Evolutionary conservation across 1,284 basidiomycete genomes (phyloP).

Genomic region (Takashimella koratensis): DNA sequence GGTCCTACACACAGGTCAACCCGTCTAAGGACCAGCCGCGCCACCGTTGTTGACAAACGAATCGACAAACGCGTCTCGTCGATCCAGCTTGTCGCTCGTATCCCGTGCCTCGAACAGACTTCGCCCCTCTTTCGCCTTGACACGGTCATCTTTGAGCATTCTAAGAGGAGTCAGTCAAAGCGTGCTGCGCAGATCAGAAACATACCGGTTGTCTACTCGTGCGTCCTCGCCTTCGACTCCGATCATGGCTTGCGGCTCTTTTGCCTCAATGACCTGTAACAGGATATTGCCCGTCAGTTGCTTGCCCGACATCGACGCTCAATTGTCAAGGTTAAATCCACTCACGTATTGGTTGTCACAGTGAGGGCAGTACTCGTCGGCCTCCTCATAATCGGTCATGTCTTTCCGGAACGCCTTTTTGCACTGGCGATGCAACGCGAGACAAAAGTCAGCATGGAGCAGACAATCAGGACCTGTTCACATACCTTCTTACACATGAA

Average conservation of each 20-base stretch:
- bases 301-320: background rate
- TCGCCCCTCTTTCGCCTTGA: slow-evolving; percentile 54
- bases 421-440: slow-evolving; percentile 54
- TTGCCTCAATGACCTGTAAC: slow-evolving; percentile 81
- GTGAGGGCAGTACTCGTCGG: slow-evolving; percentile 96
- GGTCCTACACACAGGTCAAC: too few species aligned
- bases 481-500: slow-evolving; percentile 86
- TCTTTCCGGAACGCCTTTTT: slow-evolving; percentile 96
- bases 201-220: slow-evolving; percentile 76
- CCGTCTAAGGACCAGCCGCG: too few species aligned
- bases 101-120: slow-evolving; percentile 54
- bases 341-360: slow-evolving; percentile 96
- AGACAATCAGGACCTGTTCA: background rate
- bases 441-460: background rate
- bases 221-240: slow-evolving; percentile 88
- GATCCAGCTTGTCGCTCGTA: slow-evolving; percentile 42
- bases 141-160: slow-evolving; percentile 67
- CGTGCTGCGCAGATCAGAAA: slow-evolving; percentile 8
- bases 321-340: too few species aligned
- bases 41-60: background rate
- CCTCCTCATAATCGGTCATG: slow-evolving; percentile 84
- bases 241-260: slow-evolving; percentile 79
- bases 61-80: background rate
- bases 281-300: background rate
- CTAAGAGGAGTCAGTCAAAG: slow-evolving; percentile 39